Evolutionary conservation across 2,329 filamentous ascomycete genomes (phyloP).

Genomic region (Paradendryphiella salina): DNA sequence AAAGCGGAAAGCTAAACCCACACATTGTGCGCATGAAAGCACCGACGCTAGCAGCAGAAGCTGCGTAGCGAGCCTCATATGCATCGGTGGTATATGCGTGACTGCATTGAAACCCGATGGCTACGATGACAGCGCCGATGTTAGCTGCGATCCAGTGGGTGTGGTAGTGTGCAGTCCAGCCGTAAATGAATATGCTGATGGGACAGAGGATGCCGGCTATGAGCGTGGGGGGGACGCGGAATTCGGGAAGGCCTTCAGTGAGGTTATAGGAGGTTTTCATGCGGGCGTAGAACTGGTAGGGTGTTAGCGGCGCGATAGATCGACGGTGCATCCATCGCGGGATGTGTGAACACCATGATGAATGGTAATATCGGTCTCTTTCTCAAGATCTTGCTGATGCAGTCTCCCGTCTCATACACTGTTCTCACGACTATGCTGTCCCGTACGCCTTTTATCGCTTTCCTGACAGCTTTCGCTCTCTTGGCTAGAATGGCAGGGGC

Average conservation of each 20-base stretch:
- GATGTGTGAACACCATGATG: conserved; percentile 61
- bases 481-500: conserved; percentile 51
- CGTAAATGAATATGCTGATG: conserved; percentile 55
- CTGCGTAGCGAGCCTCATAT: conserved; percentile 54
- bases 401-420: conserved; percentile 43
- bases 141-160: conserved; percentile 62
- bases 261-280: conserved; percentile 28
- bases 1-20: conserved; percentile 62
- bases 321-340: conserved; percentile 62
- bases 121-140: conserved; percentile 56
- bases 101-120: conserved; percentile 59
- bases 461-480: conserved; percentile 51
- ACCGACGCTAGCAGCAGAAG: conserved; percentile 62
- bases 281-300: conserved; percentile 28
- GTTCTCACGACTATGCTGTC: conserved; percentile 38
- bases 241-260: conserved; percentile 47
- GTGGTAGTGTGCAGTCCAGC: conserved; percentile 57
- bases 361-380: conserved; percentile 39
- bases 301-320: conserved; percentile 52
- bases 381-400: conserved; percentile 33
- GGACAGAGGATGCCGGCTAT: conserved; percentile 57
- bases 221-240: conserved; percentile 58
- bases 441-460: conserved; percentile 46
- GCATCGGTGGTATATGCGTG: conserved; percentile 67
- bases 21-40: conserved; percentile 58